Percentiles rank a stretch among this genome's conserved stretches.
phyloP scores from a whole-genome alignment of 2,329 filamentous ascomycete species.

The Beauveria brongniartii region DNA sequence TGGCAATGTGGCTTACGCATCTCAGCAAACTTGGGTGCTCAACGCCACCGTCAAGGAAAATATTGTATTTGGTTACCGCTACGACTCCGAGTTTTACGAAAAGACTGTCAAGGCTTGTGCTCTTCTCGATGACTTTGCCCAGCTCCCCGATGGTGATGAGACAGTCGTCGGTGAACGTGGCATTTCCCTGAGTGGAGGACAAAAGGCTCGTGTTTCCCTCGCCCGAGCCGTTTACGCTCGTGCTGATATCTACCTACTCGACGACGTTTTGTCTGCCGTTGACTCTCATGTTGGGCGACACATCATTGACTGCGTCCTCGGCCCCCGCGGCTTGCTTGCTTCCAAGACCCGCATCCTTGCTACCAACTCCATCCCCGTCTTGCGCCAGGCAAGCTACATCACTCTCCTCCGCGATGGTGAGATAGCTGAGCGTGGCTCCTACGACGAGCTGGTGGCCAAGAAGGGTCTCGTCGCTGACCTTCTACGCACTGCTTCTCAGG shows the following conservation, averaged over 20 bases:
- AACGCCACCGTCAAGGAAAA: slow-evolving; percentile 97
- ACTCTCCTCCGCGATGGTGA: slow-evolving; percentile 74
- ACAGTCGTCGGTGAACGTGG: slow-evolving; percentile 95
- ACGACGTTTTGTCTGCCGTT: slow-evolving; percentile 93
- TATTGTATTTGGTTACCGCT: slow-evolving; percentile 91
- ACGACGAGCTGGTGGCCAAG: slow-evolving; percentile 84
- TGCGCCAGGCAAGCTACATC: slow-evolving; percentile 85
- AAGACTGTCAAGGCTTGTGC: slow-evolving; percentile 88
- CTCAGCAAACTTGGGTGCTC: slow-evolving; percentile 92
- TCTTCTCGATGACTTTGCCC: slow-evolving; percentile 80
- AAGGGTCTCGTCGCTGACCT: slow-evolving; percentile 83
- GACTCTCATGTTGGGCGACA: slow-evolving; percentile 95
- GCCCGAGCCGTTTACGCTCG: slow-evolving; percentile 92
- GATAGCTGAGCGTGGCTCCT: slow-evolving; percentile 82
- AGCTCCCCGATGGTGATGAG: slow-evolving; percentile 89
- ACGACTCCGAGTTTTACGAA: slow-evolving; percentile 90
- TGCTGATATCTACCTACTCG: slow-evolving; percentile 91
- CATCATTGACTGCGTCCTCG: slow-evolving; percentile 89
- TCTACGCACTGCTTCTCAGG: slow-evolving; percentile 65
- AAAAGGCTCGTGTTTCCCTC: slow-evolving; percentile 87
- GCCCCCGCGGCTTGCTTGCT: slow-evolving; percentile 69
- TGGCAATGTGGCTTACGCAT: slow-evolving; percentile 82
- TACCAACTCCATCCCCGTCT: slow-evolving; percentile 88
- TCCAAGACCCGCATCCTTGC: slow-evolving; percentile 88
- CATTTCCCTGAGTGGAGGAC: slow-evolving; percentile 90